Base-by-base conservation (phyloP, 1,139 yeast genomes). In the Pichia sp. region DNA sequence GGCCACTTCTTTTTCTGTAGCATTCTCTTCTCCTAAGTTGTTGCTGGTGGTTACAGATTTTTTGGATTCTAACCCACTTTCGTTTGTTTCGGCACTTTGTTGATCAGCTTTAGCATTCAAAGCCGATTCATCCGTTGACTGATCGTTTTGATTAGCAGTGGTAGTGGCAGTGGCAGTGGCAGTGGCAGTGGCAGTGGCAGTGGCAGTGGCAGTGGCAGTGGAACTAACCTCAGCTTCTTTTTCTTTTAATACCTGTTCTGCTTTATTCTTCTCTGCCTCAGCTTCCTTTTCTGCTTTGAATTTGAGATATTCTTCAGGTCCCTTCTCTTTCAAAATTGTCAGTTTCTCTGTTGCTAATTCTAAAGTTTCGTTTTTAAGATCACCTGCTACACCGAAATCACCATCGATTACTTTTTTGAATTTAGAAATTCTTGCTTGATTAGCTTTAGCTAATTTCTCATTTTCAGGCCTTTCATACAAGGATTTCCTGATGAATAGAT, bases 401-500 rank as follows among this genome's bases (percentile, higher is more conserved):
- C 58, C 63, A 15, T 51, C 56, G 5, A 65, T 32, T 19, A 62
- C 61, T 2, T 60, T 60, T n/a, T 49, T 48, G 44, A 61, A 52
- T 14, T 58, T 45, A 31, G 45, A 41, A 32, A 46, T 22, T 31
- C 44, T 51, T 28, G 25, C 38, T 28, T 30, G 33, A 14, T 47
- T 33, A 25, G 45, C 47, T 36, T 48, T 49, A n/a, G 49, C 38
- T 14, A 44, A 35, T 4, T 43, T 40, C 12, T 18, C 32, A 14
- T n/a, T 18, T 3, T 17, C 21, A 6, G n/a, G 21, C 20, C 40
- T 42, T 4, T 48, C 61, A 48, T 62, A 76, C 3, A 74, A 66
- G 1, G 76, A 60, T 46, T 69, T 71, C 34, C 86, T 67, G 2
- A 86, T 73, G 56, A 84, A 88, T 50, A 81, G 82, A 62, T 91